phyloP scores from a whole-genome alignment of 805 yeast species.

The Candida loeiensis region DNA sequence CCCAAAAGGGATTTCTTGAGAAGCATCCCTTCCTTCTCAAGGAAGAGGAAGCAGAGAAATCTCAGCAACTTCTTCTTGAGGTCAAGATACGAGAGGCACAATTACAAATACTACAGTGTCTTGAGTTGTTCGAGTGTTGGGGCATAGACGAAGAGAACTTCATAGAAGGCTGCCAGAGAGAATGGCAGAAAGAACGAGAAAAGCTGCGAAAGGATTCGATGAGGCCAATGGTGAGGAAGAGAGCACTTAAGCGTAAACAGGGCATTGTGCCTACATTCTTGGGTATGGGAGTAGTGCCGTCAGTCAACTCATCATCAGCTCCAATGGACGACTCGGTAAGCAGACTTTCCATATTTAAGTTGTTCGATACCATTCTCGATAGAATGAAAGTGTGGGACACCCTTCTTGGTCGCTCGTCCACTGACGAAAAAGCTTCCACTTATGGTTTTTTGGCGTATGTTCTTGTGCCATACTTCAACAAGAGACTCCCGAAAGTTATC shows the following conservation, averaged over 20 bases:
- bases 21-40: constrained; percentile 17
- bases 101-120: constrained; percentile 45
- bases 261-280: constrained; percentile 42
- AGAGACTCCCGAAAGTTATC: constrained; percentile 45
- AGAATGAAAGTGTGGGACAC: constrained; percentile 54
- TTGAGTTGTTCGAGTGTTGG: constrained; percentile 42
- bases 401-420: constrained; percentile 31
- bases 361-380: constrained; percentile 46
- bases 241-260: constrained; percentile 11
- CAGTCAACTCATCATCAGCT: too few species aligned
- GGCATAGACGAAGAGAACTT: constrained; percentile 34
- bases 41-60: constrained; percentile 17
- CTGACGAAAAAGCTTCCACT: constrained; percentile 34
- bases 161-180: constrained; percentile 24
- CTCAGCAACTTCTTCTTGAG: constrained; percentile 30
- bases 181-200: constrained; percentile 26
- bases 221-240: constrained; percentile 20
- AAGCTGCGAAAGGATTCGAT: constrained; percentile 18
- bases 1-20: constrained; percentile 21
- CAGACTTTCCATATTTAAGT: constrained; percentile 14
- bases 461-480: constrained; percentile 50
- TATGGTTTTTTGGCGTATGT: constrained; percentile 50
- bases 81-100: constrained; percentile 56
- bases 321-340: too few species aligned
- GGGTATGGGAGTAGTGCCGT: constrained; percentile 32